Evolutionary conservation across 2,329 filamentous ascomycete species (phyloP), one percentile per base, ranked within the genome.

Genomic region (Rutstroemia sp.): DNA sequence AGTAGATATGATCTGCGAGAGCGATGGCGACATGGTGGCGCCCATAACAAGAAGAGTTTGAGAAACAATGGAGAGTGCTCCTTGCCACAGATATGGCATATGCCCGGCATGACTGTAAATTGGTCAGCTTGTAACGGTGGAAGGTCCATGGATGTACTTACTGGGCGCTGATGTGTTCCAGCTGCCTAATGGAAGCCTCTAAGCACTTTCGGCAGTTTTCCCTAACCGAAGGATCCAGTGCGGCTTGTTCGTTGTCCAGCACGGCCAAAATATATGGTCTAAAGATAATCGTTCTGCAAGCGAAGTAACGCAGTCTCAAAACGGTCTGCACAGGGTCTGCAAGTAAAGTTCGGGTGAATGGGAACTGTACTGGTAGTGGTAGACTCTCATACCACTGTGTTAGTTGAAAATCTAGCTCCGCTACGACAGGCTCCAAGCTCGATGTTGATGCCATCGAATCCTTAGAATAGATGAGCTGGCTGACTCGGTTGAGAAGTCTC

Each of bases 21-120:
- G 79, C 5, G 84, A 84, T 1, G 84, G 83, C 8, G 85, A 91
- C 83, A 92, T 88, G 16, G 86, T 90, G 16, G 88, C 87, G 6
- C 88, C 89, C 88, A 94, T 92, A 37, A 94, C 82, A 45, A 94
- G 76, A 16, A 94, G 76, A 2, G 87, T 87, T 70, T 94, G 89
- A 5, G 87, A 90, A 21, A 92, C 87, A 67, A 94, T 89, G 21
- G 87, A 91, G 39, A 94, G 77, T 8, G 88, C 87, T 17, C 88
- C 88, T 73, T 92, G 89, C 85, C 88, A 94, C 19, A 92, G 79
- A 71, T 92, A 94, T 12, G 88, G 88, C 74, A 94, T 85, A 68
- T 92, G 88, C 51, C 89, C 88, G 59, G 86, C 87, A 67, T 91
- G 88, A 72, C 83, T 87, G 67, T 63, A 66, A 67, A 56, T 9